Base-by-base conservation (phyloP, 225 moss, liverwort and hornwort species). In the Ulota crispa region DNA sequence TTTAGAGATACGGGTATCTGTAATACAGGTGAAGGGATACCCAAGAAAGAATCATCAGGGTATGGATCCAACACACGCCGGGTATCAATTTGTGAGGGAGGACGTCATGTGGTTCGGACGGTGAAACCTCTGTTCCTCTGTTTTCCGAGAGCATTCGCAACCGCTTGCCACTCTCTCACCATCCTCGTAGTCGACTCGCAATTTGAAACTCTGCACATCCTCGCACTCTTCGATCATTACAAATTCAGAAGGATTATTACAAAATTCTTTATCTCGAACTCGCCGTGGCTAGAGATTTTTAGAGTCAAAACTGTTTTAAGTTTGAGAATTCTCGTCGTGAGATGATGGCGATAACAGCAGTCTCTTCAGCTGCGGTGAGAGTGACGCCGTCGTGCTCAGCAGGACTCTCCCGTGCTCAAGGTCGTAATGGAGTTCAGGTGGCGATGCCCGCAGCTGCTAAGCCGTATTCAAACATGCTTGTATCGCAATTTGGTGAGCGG, bases 301-400 rank as follows among this genome's bases (percentile, higher is more conserved):
- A 26, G 70, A 50, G 16, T 50, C 18, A 1, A 18, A 1, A 18
- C 50, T 42, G 64, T 78, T 67, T 50, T 27, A 72, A 78, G 42
- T 78, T 55, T 54, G 10, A 42, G 67, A 59, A 10, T 41, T 42
- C n/a, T 23, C 31, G 23, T 50, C 31, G 53, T 24, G 55, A 15
- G 56, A 72, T 77, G 55, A 72, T 77, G 82, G 78, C 52, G 41
- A 34, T 68, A 34, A 68, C 74, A 61, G 82, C 82, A 54, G 78
- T 73, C 14, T 45, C n/a, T 1, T 21, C 80, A 39, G 70, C 76
- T 71, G 76, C 64, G 67, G 78, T 62, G 67, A 72, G 62, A 39
- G 85, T 57, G 41, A 68, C 82, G 66, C 68, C 78, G 10, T 74
- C 70, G 20, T 52, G 84, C 80, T 20, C 57, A 57, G n/a, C 84